These are phyloP conservation scores for Emiliania huxleyi DNA, from an alignment of 78 protist genomes.

Conservation along the genomic window DNA sequence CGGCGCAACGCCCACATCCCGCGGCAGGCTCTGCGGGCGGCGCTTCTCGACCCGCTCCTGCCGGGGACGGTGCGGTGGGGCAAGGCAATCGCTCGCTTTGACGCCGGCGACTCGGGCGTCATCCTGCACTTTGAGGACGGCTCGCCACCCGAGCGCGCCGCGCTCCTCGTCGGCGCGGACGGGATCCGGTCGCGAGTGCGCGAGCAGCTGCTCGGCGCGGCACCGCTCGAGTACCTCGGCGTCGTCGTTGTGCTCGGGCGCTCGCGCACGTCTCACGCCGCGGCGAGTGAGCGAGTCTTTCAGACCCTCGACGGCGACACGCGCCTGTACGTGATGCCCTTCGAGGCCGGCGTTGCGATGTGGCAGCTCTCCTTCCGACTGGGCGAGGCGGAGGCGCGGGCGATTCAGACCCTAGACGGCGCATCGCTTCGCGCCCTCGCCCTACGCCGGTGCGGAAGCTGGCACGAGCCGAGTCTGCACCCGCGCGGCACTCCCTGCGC, in stretches of 20 bases:
- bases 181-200: conserved; percentile 24
- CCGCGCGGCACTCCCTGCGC: too few species aligned
- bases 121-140: background rate
- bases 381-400: too few species aligned
- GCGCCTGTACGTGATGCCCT: conserved; percentile 41
- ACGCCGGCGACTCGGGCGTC: background rate
- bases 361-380: too few species aligned
- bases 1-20: background rate
- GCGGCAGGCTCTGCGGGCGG: too few species aligned
- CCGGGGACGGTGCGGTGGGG: conserved; percentile 25
- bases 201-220: background rate
- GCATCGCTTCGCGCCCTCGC: too few species aligned
- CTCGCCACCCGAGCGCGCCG: background rate
- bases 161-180: background rate
- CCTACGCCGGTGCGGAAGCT: too few species aligned
- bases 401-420: background rate
- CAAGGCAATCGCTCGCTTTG: background rate
- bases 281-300: background rate
- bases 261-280: background rate
- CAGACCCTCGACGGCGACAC: conserved; percentile 25
- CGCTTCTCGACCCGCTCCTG: background rate
- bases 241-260: conserved; percentile 18
- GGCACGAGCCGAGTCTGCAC: too few species aligned
- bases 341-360: background rate
- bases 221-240: background rate